These are phyloP conservation scores for Penicillium corylophilum DNA, from an alignment of 2,329 filamentous ascomycete species.

Conservation along the genomic window DNA sequence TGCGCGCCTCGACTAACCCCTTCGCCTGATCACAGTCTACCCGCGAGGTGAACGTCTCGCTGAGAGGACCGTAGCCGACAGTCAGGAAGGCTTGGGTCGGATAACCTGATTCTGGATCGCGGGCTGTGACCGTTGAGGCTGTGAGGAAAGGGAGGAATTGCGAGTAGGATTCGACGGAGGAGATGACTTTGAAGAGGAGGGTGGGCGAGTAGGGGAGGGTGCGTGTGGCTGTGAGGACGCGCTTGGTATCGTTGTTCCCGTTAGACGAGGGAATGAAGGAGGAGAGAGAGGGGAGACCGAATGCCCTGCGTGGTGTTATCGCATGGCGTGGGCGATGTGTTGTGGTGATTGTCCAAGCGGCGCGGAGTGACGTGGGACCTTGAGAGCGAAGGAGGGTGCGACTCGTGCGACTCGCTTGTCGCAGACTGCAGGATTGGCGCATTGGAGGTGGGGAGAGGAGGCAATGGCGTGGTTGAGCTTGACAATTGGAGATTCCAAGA, in stretches of 20 bases:
- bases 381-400: neutral
- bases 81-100: constrained; percentile 76
- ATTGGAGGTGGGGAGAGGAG: constrained; percentile 5
- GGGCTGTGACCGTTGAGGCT: constrained; percentile 71
- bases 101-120: constrained; percentile 54
- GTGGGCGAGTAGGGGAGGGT: constrained; percentile 71
- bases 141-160: constrained; percentile 91
- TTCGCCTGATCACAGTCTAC: constrained; percentile 72
- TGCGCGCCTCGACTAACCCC: constrained; percentile 69
- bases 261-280: constrained; percentile 26
- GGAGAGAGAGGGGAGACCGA: constrained; percentile 31
- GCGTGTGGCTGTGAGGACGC: constrained; percentile 70
- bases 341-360: constrained; percentile 14
- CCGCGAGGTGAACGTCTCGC: constrained; percentile 77
- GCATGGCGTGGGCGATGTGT: constrained; percentile 5
- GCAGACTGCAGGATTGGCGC: constrained; percentile 9
- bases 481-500: neutral
- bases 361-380: neutral
- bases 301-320: constrained; percentile 16
- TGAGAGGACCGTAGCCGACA: constrained; percentile 80
- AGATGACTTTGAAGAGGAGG: constrained; percentile 78
- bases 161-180: constrained; percentile 81
- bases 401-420: constrained; percentile 15
- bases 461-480: neutral
- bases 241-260: constrained; percentile 47